phyloP scores from a whole-genome alignment of 2,329 filamentous ascomycete genomes.

The Coniochaeta sp. region DNA sequence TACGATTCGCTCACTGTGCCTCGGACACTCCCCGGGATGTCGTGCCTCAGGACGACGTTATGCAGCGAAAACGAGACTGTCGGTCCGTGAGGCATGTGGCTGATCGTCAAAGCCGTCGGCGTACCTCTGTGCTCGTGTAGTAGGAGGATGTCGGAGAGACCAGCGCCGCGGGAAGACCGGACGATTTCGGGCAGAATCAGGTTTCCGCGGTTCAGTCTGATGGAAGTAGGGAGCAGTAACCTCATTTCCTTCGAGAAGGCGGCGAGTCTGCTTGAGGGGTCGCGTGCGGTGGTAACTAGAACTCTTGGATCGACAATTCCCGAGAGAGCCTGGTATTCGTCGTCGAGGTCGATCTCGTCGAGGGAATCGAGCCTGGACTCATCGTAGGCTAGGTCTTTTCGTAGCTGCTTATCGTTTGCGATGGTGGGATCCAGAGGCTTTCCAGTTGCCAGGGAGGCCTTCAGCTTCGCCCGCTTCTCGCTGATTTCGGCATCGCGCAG shows the following conservation, averaged over 20 bases:
- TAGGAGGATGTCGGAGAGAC: conserved; percentile 77
- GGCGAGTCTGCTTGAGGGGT: conserved; percentile 76
- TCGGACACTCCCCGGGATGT: conserved; percentile 80
- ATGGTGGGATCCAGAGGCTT: conserved; percentile 77
- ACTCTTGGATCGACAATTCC: conserved; percentile 68
- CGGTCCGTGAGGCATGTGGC: conserved; percentile 82
- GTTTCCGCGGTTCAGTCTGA: conserved; percentile 87
- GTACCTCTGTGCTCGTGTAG: conserved; percentile 90
- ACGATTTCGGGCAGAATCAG: conserved; percentile 82
- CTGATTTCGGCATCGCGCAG: conserved; percentile 88
- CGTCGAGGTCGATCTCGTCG: conserved; percentile 69
- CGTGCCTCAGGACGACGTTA: conserved; percentile 88
- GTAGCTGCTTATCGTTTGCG: conserved; percentile 76
- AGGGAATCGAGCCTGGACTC: conserved; percentile 66
- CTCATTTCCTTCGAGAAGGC: conserved; percentile 80
- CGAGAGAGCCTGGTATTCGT: conserved; percentile 87
- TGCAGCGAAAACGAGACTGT: conserved; percentile 75
- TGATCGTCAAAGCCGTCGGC: conserved; percentile 81
- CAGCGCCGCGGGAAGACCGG: conserved; percentile 69
- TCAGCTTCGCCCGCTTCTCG: conserved; percentile 82
- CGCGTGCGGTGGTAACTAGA: conserved; percentile 83
- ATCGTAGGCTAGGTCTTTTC: conserved; percentile 90
- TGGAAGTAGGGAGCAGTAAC: conserved; percentile 73
- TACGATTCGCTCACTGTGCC: conserved; percentile 73
- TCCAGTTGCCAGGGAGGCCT: conserved; percentile 79